Evolutionary conservation across 345 rosid genomes (phyloP), one percentile per base, ranked within the genome.

Genomic region (Dimocarpus longan): DNA sequence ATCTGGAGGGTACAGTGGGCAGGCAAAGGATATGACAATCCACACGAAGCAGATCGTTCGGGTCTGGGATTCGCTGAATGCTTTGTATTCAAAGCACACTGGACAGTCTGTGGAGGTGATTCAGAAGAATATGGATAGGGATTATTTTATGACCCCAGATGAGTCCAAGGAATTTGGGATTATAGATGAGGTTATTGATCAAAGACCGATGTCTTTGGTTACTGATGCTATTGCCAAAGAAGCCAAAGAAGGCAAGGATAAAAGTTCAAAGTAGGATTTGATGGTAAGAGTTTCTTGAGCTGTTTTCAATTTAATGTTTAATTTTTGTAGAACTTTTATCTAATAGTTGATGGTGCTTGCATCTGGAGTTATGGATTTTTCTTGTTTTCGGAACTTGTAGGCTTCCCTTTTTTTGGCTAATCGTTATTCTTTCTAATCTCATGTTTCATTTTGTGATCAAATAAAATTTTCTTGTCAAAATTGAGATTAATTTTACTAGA

Each of bases 1-100:
- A 68, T 97, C 99, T 4, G 99, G 98, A 26, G 99, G 99, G 24
- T 97, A 97, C 79, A 90, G 94, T 22, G 98, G 98, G 10, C 99
- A 96, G 87, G 99, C 98, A 43, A 92, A 90, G 82, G 99, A 96
- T 81, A 87, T 97, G 85, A 90, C 93, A 5, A 96, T 94, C 79
- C 98, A 94, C 71, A 94, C 99, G 0, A 91, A 97, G 83, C 95
- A 97, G 88, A 97, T 97, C 67, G 93, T 97, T 81, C 92, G 95
- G 56, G 86, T 97, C 64, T 94, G 99, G 98, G 98, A 94, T 79
- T 62, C 92, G 0, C 86, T 97, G 78, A 94, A 94, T 87, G 90
- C 79, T 19, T 81, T 97, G 80, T 94, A 94, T 68, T 66, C 82
- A 2, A 93, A 87, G 81, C 98, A 94, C 85, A 94, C 98, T 0